Conservation (phyloP, 805 yeast genomes). For the Sugiyamaella lignohabitans region DNA sequence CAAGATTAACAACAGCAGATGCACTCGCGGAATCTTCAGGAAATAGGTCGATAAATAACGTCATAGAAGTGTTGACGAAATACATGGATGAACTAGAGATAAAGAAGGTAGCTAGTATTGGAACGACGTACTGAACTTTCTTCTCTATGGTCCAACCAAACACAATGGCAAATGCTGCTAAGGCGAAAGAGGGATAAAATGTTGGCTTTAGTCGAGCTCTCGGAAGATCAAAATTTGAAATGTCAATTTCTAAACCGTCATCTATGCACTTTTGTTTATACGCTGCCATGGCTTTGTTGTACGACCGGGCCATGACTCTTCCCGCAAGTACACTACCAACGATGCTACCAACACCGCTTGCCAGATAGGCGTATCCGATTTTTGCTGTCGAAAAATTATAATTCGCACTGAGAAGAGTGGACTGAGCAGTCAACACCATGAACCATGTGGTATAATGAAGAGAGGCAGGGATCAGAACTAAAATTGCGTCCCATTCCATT, state of each 20-base stretch:
- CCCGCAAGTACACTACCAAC: slow-evolving; percentile 58
- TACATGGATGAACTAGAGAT: slow-evolving; percentile 53
- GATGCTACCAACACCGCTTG: slow-evolving; percentile 65
- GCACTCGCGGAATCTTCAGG: slow-evolving; percentile 69
- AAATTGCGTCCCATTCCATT: slow-evolving; percentile 33
- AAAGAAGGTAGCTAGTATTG: slow-evolving; percentile 48
- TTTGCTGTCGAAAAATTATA: slow-evolving; percentile 49
- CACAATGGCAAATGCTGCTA: slow-evolving; percentile 39
- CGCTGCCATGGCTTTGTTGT: slow-evolving; percentile 6
- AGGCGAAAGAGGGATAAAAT: slow-evolving; percentile 37
- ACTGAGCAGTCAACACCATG: slow-evolving; percentile 51
- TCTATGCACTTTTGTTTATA: slow-evolving; percentile 28
- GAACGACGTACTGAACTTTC: slow-evolving; percentile 44
- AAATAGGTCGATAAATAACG: slow-evolving; percentile 67
- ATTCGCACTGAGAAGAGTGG: slow-evolving; percentile 40
- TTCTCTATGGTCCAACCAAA: slow-evolving; percentile 70
- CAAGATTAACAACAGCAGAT: slow-evolving; percentile 62
- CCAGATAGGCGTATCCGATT: slow-evolving; percentile 66
- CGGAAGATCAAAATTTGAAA: slow-evolving; percentile 47
- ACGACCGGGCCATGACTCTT: slow-evolving; percentile 48
- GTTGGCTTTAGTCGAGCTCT: slow-evolving; percentile 47
- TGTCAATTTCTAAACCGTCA: slow-evolving; percentile 25
- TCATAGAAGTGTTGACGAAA: slow-evolving; percentile 24
- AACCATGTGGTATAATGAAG: slow-evolving; percentile 67
- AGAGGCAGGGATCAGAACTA: slow-evolving; percentile 51